Percentiles rank a stretch among this genome's conserved stretches.
Evolutionary conservation across 441 rosid species (phyloP).

Genomic region (Pelargonium cotyledonis): DNA sequence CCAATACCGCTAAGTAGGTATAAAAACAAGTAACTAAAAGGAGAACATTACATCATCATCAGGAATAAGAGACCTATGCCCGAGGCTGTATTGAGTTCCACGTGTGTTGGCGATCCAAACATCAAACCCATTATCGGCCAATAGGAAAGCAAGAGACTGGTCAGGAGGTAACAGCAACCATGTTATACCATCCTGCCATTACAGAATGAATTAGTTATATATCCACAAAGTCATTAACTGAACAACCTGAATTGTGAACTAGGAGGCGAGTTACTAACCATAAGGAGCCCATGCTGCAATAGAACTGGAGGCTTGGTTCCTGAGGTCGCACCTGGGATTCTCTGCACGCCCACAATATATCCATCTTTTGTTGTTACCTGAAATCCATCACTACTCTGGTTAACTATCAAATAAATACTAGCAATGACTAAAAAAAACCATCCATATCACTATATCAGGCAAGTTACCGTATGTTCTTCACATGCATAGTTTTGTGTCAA

Average conservation of each 20-base stretch:
- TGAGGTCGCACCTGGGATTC: slow-evolving; percentile 31
- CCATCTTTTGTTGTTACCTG: slow-evolving; percentile 55
- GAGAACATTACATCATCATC: slow-evolving; percentile 24
- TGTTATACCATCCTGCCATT: slow-evolving; percentile 36
- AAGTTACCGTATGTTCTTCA: slow-evolving; percentile 36
- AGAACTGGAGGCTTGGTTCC: slow-evolving; percentile 34
- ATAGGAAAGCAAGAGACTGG: slow-evolving; percentile 35
- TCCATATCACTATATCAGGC: neutral
- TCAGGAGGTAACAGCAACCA: slow-evolving; percentile 39
- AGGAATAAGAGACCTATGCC: slow-evolving; percentile 33
- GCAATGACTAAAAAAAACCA: neutral
- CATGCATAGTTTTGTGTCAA: slow-evolving; percentile 33
- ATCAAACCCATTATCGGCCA: slow-evolving; percentile 43
- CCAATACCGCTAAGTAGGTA: neutral
- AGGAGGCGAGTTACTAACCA: slow-evolving; percentile 23
- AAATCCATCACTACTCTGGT: slow-evolving; percentile 11
- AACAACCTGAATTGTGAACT: neutral
- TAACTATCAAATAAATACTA: neutral
- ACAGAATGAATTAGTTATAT: neutral
- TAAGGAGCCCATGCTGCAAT: slow-evolving; percentile 38
- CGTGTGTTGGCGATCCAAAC: slow-evolving; percentile 45
- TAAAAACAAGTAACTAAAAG: neutral
- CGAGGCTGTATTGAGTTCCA: slow-evolving; percentile 38
- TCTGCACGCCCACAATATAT: slow-evolving; percentile 42
- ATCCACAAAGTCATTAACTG: neutral